Evolutionary conservation across 176 grass and related monocot species (phyloP).

Genomic region (Musa troglodytarum): DNA sequence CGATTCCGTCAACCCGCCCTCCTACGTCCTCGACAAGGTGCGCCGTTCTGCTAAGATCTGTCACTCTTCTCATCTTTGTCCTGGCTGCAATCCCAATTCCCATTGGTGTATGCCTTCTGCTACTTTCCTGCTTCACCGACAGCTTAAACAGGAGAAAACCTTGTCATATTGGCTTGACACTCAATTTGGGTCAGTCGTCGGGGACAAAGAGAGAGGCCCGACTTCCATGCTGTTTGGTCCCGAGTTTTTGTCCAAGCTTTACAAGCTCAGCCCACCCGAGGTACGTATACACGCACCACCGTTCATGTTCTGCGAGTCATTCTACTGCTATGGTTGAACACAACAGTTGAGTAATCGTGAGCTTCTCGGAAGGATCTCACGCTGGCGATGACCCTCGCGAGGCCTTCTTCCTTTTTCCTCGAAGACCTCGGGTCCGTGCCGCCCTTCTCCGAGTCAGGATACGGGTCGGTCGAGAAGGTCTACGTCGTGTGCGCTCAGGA

Average conservation of each 20-base stretch:
- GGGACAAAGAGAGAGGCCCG: constrained; percentile 29
- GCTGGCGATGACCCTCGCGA: constrained; percentile 33
- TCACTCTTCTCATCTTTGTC: not conserved
- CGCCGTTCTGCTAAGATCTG: not conserved
- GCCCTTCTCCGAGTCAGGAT: constrained; percentile 26
- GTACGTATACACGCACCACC: constrained; percentile 13
- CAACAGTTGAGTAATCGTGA: too few relatives aligned
- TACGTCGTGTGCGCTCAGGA: constrained; percentile 53
- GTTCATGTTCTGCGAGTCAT: too few relatives aligned
- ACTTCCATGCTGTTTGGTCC: constrained; percentile 40
- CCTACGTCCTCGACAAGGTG: constrained; percentile 42
- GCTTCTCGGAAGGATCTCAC: constrained; percentile 42
- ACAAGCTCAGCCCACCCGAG: constrained; percentile 48
- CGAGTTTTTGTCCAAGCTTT: constrained; percentile 21
- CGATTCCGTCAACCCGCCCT: constrained; percentile 28
- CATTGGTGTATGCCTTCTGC: not conserved
- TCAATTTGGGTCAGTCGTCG: constrained; percentile 36
- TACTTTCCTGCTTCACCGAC: not conserved
- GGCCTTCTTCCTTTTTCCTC: constrained; percentile 41
- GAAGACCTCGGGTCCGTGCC: constrained; percentile 31
- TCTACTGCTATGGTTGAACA: not conserved
- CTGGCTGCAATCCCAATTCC: not conserved
- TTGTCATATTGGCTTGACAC: constrained; percentile 55
- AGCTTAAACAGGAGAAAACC: constrained; percentile 18
- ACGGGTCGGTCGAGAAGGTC: constrained; percentile 49